A percentile compares a stretch with the other conserved stretches of the same genome.
Conservation (phyloP, 306 rosid species). For the Begonia fuchsioides region DNA sequence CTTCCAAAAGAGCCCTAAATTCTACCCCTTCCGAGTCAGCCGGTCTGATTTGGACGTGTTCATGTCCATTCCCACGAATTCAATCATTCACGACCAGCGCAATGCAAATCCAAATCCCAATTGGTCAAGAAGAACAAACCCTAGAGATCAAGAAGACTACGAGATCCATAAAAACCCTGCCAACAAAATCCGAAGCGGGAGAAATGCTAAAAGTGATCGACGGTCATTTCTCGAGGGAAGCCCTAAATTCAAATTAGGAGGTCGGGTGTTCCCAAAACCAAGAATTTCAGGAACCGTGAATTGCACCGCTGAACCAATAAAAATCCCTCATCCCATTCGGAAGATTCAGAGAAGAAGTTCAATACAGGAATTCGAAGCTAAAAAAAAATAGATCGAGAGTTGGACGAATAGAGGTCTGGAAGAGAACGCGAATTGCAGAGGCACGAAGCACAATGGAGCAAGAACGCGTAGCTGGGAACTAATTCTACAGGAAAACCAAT, state of each 20-base stretch:
- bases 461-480: conserved; percentile 6
- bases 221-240: conserved; percentile 33
- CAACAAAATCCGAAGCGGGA: too few relatives aligned
- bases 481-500: neutral
- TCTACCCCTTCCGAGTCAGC: neutral
- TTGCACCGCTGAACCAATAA: conserved; percentile 38
- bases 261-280: conserved; percentile 19
- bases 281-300: conserved; percentile 23
- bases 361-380: conserved; percentile 30
- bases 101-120: conserved; percentile 65
- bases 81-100: conserved; percentile 24
- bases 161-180: too few relatives aligned
- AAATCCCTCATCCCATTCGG: conserved; percentile 25
- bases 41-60: conserved; percentile 16
- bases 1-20: conserved; percentile 31
- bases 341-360: conserved; percentile 31
- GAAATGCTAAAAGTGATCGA: conserved; percentile 6
- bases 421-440: conserved; percentile 20
- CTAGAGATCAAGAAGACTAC: too few relatives aligned
- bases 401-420: conserved; percentile 16
- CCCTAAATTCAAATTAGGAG: conserved; percentile 41
- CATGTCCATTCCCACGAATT: conserved; percentile 23
- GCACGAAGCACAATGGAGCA: conserved; percentile 37
- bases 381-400: conserved; percentile 49
- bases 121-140: conserved; percentile 25